A percentile compares a stretch with the other conserved stretches of the same genome.
phyloP scores from a whole-genome alignment of 257 asterid genomes.

The Salvia rosmarinus region DNA sequence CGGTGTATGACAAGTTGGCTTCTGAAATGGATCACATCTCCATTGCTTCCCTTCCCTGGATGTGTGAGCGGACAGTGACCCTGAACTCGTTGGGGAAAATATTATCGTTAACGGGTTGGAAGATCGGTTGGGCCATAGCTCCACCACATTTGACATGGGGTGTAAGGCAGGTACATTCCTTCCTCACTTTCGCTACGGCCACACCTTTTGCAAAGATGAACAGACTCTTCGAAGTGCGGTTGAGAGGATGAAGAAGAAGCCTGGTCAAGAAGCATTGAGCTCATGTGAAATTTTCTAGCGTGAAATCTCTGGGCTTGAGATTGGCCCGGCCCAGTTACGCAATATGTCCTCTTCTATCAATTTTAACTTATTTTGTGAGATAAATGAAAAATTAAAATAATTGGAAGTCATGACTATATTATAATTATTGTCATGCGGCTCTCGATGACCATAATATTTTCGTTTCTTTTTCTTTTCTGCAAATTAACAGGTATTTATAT shows the following conservation, averaged over 20 bases:
- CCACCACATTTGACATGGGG: constrained; percentile 96
- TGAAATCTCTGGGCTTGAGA: neutral
- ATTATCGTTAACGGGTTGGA: constrained; percentile 95
- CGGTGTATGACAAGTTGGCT: constrained; percentile 88
- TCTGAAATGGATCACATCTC: constrained; percentile 94
- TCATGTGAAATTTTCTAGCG: neutral
- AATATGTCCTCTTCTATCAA: neutral
- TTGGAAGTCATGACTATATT: neutral
- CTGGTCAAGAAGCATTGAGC: constrained; percentile 32
- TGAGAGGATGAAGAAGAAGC: constrained; percentile 48
- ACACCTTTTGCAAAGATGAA: constrained; percentile 93
- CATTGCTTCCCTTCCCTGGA: constrained; percentile 86
- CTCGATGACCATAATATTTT: too few relatives aligned
- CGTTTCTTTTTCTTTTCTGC: too few relatives aligned
- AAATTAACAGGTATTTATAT: too few relatives aligned
- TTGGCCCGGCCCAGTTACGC: neutral
- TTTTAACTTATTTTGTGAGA: neutral
- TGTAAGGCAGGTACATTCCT: constrained; percentile 86
- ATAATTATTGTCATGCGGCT: neutral
- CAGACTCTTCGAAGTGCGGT: constrained; percentile 40
- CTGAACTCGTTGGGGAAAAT: constrained; percentile 93
- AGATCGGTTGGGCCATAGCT: constrained; percentile 97
- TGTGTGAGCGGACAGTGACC: constrained; percentile 87
- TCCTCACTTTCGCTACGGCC: constrained; percentile 59
- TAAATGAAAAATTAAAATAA: neutral